Conservation (phyloP, 768 basidiomycete species). For the Lactarius akahatsu region DNA sequence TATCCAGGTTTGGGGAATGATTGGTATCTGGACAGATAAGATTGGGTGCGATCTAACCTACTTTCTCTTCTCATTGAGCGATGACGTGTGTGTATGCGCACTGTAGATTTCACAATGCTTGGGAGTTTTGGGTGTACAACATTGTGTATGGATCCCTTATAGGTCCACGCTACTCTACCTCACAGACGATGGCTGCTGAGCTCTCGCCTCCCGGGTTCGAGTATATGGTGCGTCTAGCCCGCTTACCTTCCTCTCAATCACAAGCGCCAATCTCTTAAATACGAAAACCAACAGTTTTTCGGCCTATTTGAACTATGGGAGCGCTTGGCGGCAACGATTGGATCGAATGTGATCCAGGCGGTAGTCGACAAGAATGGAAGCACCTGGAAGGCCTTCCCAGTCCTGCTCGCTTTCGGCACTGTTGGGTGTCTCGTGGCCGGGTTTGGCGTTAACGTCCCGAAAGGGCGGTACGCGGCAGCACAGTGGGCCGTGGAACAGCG, state of each 20-base stretch:
- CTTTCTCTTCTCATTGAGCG: background rate
- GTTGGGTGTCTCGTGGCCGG: conserved; percentile 73
- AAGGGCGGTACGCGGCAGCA: conserved; percentile 41
- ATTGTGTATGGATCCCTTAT: conserved; percentile 79
- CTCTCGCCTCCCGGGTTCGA: conserved; percentile 86
- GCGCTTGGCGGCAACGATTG: conserved; percentile 75
- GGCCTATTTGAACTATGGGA: conserved; percentile 46
- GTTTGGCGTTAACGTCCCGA: conserved; percentile 51
- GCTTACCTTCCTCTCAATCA: no score
- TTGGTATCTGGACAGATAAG: conserved; percentile 77
- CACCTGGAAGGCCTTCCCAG: conserved; percentile 84
- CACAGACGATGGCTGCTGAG: conserved; percentile 88
- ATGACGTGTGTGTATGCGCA: background rate
- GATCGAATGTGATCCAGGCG: conserved; percentile 81
- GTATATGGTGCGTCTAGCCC: conserved; percentile 52
- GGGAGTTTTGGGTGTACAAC: conserved; percentile 92
- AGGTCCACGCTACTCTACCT: conserved; percentile 84
- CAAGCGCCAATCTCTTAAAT: background rate
- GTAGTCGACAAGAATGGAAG: conserved; percentile 70
- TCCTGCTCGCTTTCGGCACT: conserved; percentile 70
- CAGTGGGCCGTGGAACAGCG: conserved; percentile 38
- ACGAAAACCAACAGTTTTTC: conserved; percentile 57
- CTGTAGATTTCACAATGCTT: conserved; percentile 62
- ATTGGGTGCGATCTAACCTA: conserved; percentile 53
- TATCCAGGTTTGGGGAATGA: conserved; percentile 84